Base-by-base conservation (phyloP, 768 basidiomycete genomes). In the Mycena crocata region DNA sequence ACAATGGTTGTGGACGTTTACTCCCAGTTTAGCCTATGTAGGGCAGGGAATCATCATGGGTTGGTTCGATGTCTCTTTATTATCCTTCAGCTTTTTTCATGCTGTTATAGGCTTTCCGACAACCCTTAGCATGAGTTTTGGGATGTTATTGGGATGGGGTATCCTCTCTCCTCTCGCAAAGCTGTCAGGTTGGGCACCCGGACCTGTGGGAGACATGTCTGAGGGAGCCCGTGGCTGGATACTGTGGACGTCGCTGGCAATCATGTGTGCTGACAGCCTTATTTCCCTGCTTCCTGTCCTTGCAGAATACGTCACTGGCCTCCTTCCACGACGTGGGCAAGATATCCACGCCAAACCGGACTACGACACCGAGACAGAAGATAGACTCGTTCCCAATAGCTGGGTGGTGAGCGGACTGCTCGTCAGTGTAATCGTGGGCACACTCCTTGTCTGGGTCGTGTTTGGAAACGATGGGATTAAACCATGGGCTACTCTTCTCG, bases 11-110 rank as follows among this genome's bases (percentile, higher is more conserved):
- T 99, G 96, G 95, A 92, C 89, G 42, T 96, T 98, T 74, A 93
- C 94, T 0, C 96, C 95, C 1, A 94, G 93, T 76, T 80, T 97
- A 26, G 94, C 93, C 0, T 98, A 98, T 73, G 90, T 98, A 40
- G 96, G 96, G 1, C 95, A 97, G 87, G 96, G 95, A 7, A 95
- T 98, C 66, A 98, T 98, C 72, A 99, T 99, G 97, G 97, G 68
- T 66, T 30, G 97, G 68, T 66, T 30, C 32, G 68, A 49, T 39
- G 44, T 60, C 31, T 30, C 30, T 57, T 45, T 26, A 15, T 62
- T 54, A 15, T 8, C 39, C 24, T 26, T 40, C 39, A 23, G n/a
- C 5, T 32, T 37, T 40, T 40, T 56, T 28, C 15, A 64, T 51
- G 49, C 2, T 55, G 48, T 23, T 24, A 4, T 42, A 69, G 68